Evolutionary conservation across 2,329 filamentous ascomycete species (phyloP), one percentile per base, ranked within the genome.

Genomic region (Daldinia sp.): DNA sequence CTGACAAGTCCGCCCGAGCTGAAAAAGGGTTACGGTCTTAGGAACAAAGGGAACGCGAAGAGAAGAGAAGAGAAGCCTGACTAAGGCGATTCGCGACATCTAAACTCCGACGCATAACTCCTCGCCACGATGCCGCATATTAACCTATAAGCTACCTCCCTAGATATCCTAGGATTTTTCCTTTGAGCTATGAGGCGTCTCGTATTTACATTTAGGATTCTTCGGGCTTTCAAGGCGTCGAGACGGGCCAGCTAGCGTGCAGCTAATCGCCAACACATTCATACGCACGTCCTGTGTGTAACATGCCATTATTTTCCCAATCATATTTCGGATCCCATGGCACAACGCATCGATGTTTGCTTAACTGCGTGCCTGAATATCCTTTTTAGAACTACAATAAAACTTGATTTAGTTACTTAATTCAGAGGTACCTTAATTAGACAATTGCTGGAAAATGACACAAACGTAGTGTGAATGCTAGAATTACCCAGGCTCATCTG

Each of bases 101-200:
- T 48, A 48, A 48, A 48, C 25, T 48, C 45, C 45, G 45, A 3
- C 25, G 27, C 45, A 21, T 48, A 48, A 48, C 25, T 30, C 25
- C 45, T 11, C 25, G 27, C 17, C 45, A 5, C 45, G 25, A 9
- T 48, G 27, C 15, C 45, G 27, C 27, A 32, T 30, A 48, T 6
- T 30, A 19, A 30, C 45, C 45, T 30, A 30, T 30, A 23, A 43
- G 21, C 21, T 30, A 29, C n/a, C n/a, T n/a, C n/a, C n/a, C n/a
- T n/a, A n/a, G n/a, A n/a, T n/a, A n/a, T n/a, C n/a, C n/a, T n/a
- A n/a, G n/a, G n/a, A n/a, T n/a, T n/a, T n/a, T n/a, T n/a, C n/a
- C n/a, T n/a, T n/a, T 30, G 30, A n/a, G 39, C 3, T 48, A 6
- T 19, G 53, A 15, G 15, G 45, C 9, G 45, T 30, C 15, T 39